Conservation (phyloP, 1,284 basidiomycete genomes). For the Rhodotorula glutinis region DNA sequence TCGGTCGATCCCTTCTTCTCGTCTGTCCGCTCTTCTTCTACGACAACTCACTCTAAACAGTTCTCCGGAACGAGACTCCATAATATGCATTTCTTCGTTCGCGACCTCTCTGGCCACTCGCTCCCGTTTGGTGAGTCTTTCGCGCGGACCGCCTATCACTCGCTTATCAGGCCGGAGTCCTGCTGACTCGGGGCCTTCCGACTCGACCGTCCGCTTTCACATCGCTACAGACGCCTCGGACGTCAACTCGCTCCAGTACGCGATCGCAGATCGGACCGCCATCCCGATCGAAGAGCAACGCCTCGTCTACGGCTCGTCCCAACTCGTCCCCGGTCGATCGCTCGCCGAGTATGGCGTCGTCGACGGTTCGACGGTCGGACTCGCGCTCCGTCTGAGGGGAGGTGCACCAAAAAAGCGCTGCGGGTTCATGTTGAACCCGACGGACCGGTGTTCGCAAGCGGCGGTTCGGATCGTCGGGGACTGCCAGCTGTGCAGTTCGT, state of each 20-base stretch:
- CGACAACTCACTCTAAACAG: too few species aligned
- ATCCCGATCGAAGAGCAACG: conserved; percentile 36
- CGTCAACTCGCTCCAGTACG: conserved; percentile 24
- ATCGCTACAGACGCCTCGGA: conserved; percentile 20
- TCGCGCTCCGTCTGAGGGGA: conserved; percentile 16
- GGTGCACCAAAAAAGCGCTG: conserved; percentile 40
- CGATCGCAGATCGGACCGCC: conserved; percentile 27
- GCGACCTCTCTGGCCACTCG: conserved; percentile 6
- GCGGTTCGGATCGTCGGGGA: conserved; percentile 74
- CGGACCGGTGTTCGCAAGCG: conserved; percentile 65
- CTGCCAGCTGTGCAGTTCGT: conserved; percentile 69
- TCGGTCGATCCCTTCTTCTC: not conserved
- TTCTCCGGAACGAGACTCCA: too few species aligned
- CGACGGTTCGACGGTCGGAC: not conserved
- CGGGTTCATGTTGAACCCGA: conserved; percentile 25
- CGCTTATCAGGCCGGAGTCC: not conserved
- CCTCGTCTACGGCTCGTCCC: conserved; percentile 28
- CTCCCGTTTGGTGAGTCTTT: conserved; percentile 6
- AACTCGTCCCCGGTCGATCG: conserved; percentile 13
- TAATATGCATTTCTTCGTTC: conserved; percentile 10
- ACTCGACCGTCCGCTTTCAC: too few species aligned
- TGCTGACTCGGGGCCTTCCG: not conserved
- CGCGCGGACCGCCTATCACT: not conserved
- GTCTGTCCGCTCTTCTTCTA: too few species aligned
- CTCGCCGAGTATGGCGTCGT: conserved; percentile 20